A percentile compares a stretch with the other conserved stretches of the same genome.
phyloP scores from a whole-genome alignment of 2,329 filamentous ascomycete genomes.

The Pseudogymnoascus sp. region DNA sequence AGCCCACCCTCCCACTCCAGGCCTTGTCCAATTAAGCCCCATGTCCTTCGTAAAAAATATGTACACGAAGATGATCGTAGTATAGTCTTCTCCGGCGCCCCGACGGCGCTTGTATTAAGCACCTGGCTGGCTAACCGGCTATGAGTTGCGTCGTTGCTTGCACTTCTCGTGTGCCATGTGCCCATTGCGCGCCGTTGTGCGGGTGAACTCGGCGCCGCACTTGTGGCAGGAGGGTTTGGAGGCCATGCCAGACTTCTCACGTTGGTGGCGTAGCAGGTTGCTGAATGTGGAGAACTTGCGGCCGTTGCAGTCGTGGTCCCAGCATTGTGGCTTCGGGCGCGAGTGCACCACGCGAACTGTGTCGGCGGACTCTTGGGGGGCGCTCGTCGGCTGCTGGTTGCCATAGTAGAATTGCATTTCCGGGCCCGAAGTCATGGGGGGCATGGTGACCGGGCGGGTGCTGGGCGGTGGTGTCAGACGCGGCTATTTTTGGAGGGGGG shows the following conservation, averaged over 20 bases:
- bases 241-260: conserved; percentile 88
- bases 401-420: conserved; percentile 5
- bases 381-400: conserved; percentile 28
- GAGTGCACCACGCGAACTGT: conserved; percentile 64
- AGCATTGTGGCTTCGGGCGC: conserved; percentile 89
- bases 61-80: not conserved
- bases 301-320: conserved; percentile 95
- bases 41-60: not conserved
- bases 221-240: conserved; percentile 83
- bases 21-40: not conserved
- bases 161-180: conserved; percentile 86
- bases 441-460: not conserved
- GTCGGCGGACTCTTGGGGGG: conserved; percentile 33
- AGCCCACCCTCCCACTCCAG: not conserved
- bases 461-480: not conserved
- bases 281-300: conserved; percentile 94
- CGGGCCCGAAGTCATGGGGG: not conserved
- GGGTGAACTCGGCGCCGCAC: conserved; percentile 87
- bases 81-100: not conserved
- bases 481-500: not conserved
- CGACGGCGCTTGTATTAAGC: conserved; percentile 3
- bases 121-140: conserved; percentile 12
- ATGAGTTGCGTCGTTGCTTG: conserved; percentile 57
- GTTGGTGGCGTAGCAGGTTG: conserved; percentile 84
- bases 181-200: conserved; percentile 80